These are phyloP conservation scores for Fraxinus pennsylvanica DNA, from an alignment of 257 asterid genomes.

Conservation along the genomic window DNA sequence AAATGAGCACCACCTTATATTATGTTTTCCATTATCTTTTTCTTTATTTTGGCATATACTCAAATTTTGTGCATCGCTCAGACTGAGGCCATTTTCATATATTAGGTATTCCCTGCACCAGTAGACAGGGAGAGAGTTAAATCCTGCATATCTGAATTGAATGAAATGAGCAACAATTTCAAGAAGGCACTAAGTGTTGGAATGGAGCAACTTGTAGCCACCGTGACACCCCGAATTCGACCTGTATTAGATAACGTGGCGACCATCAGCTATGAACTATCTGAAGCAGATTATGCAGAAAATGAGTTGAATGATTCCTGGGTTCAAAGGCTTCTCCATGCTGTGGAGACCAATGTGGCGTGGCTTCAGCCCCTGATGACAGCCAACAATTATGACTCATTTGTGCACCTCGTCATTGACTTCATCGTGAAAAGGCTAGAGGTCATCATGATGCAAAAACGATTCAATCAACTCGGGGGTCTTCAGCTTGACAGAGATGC, in stretches of 20 bases:
- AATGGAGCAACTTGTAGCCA: constrained; percentile 79
- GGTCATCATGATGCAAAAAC: constrained; percentile 93
- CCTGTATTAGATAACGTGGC: constrained; percentile 87
- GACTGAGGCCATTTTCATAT: constrained; percentile 19
- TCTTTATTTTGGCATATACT: constrained; percentile 5
- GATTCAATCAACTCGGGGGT: constrained; percentile 97
- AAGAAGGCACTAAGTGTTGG: constrained; percentile 71
- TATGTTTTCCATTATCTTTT: constrained; percentile 2
- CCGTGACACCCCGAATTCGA: constrained; percentile 78
- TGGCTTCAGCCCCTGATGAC: constrained; percentile 95
- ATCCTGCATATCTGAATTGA: constrained; percentile 85
- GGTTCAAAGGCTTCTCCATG: constrained; percentile 96
- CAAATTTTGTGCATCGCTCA: not conserved
- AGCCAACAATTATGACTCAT: constrained; percentile 66
- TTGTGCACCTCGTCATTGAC: constrained; percentile 75
- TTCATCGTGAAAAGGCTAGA: constrained; percentile 90
- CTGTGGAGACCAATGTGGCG: constrained; percentile 74
- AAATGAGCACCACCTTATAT: not conserved
- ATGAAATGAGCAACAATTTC: constrained; percentile 76
- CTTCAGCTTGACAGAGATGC: constrained; percentile 95
- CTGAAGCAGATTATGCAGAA: constrained; percentile 94
- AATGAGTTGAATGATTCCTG: constrained; percentile 97
- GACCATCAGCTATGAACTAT: constrained; percentile 80
- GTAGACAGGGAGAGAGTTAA: constrained; percentile 82
- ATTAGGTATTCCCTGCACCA: constrained; percentile 77